These are phyloP conservation scores for Penicillium glabrum DNA, from an alignment of 2,329 filamentous ascomycete genomes.

Conservation along the genomic window DNA sequence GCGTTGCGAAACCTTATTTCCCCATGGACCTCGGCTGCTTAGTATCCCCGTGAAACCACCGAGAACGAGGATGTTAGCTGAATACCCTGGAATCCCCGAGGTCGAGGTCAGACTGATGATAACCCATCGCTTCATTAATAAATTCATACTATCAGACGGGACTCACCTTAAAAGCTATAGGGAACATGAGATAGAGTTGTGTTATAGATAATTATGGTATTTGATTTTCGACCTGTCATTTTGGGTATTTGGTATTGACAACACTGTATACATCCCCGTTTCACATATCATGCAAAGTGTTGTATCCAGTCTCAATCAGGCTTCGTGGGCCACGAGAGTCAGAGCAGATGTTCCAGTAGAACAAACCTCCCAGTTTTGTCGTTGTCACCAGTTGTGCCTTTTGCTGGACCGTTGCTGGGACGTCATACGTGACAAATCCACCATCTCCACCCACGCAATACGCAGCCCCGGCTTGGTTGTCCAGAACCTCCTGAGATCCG, in stretches of 20 bases:
- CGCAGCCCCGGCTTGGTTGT: constrained; percentile 67
- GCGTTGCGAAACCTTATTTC: not conserved
- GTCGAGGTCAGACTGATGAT: no score
- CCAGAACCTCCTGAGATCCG: constrained; percentile 64
- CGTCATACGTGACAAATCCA: constrained; percentile 79
- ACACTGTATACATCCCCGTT: not conserved
- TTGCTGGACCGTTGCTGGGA: constrained; percentile 69
- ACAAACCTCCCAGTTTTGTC: constrained; percentile 70
- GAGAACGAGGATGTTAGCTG: not conserved
- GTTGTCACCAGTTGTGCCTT: constrained; percentile 74
- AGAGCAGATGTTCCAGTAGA: constrained; percentile 78
- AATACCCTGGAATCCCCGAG: no score
- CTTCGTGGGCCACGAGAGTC: constrained; percentile 62
- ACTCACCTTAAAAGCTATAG: no score
- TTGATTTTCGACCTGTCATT: not conserved
- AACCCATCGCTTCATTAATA: no score
- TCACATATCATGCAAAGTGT: constrained; percentile 50
- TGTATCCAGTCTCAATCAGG: constrained; percentile 61
- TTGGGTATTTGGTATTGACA: not conserved
- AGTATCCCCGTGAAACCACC: not conserved
- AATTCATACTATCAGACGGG: no score
- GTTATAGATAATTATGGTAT: not conserved
- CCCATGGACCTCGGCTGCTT: not conserved
- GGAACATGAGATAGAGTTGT: not conserved
- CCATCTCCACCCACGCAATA: constrained; percentile 70